Base-by-base conservation (phyloP, 306 rosid genomes). In the Ceratonia siliqua region DNA sequence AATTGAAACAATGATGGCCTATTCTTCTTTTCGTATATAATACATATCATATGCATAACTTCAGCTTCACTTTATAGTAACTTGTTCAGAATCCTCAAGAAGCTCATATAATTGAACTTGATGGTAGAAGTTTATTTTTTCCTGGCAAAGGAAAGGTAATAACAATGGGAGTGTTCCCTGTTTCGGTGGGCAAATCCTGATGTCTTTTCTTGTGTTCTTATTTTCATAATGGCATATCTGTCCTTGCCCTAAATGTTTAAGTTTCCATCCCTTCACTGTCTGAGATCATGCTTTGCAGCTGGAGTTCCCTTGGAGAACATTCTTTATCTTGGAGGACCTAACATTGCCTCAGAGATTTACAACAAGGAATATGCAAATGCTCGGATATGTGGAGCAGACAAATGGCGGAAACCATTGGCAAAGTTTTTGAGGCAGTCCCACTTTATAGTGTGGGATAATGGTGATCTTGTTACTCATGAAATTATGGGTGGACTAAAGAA, bases 401-500 rank as follows among this genome's bases (percentile, higher is more conserved):
- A 94, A 79, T 94, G 98, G 98, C 82, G 97, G 82, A 91, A 90
- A 83, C 83, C 97, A 22, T 49, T 94, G 85, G 98, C 98, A 20
- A 87, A 77, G 81, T 89, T 94, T 84, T 76, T 94, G 79, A 91
- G 96, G 87, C 98, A 91, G 39, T 90, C 98, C 21, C 98, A 94
- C 78, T 91, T 94, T 59, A 55, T 89, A 42, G 96, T 94, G 62
- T 94, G 98, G 98, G 98, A 94, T 84, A 94, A 94, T 75, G 94
- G 88, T 48, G 98, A 94, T 58, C 96, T 94, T 83, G 89, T 94
- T 74, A 94, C 98, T 52, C 98, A 94, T 75, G 98, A 94, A 91
- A 86, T 94, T 18, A 94, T 94, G 98, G 98, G 98, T 45, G 98
- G 98, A 58, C 79, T 94, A 70, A 94, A 94, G 88, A 94, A 94